Base-by-base conservation (phyloP, 2,329 filamentous ascomycete species). In the Coniochaeta prunicola region DNA sequence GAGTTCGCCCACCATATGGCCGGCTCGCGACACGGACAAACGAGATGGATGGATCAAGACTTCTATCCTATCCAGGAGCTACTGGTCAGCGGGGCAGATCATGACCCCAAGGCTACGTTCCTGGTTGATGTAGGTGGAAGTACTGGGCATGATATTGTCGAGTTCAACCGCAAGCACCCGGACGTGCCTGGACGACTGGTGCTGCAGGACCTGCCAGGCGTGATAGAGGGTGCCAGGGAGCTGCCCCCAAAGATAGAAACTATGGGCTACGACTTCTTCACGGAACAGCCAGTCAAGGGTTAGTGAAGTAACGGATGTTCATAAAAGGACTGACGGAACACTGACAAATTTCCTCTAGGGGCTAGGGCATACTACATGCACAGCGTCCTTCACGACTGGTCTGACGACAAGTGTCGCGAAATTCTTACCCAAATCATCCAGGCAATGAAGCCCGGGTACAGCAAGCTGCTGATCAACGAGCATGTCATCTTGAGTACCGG, bases 361-460 rank as follows among this genome's bases (percentile, higher is more conserved):
- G 71, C 71, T 4, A 62, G 70, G 1, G 69, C 66, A 2, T 75
- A 75, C 60, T 74, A 69, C 64, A 67, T 74, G 68, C 72, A 73
- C 60, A 66, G 64, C 1, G 64, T 72, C 9, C 66, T 75, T 17
- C 73, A 75, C 62, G 70, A 75, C 65, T 75, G 71, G 67, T 60
- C 67, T 40, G 76, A 77, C 45, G 68, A 68, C 3, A 62, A 61
- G 2, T 70, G 68, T 59, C 57, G 56, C 30, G 65, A 61, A 42
- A 76, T 77, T 50, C 65, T 77, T 9, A 60, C 42, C 1, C 63
- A 63, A 6, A 62, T 73, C 55, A 70, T 61, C 59, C 60, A 55
- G 10, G 69, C 70, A 12, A 65, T 72, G 67, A 61, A 48, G 53
- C 68, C 66, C 2, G 69, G 67, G 1, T 71, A 69, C 56, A 68